Percentiles rank a stretch among this genome's conserved stretches.
These are phyloP conservation scores for Megacollybia marginata DNA, from an alignment of 768 basidiomycete genomes.

Conservation along the genomic window DNA sequence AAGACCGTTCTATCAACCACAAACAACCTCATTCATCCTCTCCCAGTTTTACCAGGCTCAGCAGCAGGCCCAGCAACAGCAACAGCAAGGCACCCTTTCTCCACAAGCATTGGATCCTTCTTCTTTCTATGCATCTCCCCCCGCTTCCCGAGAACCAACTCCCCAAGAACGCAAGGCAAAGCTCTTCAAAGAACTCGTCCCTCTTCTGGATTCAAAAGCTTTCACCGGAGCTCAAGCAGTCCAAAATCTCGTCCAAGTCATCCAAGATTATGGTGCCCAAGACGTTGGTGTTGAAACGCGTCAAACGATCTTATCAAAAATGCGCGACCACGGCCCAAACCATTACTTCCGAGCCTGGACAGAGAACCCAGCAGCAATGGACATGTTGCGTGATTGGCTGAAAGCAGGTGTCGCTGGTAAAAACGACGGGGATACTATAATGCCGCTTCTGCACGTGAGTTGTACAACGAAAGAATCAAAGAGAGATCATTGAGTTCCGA, in stretches of 20 bases:
- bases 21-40: constrained; percentile 25
- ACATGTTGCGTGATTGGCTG: constrained; percentile 76
- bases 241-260: constrained; percentile 44
- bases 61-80: constrained; percentile 12
- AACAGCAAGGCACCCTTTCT: constrained; percentile 55
- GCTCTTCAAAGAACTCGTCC: constrained; percentile 44
- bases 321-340: constrained; percentile 78
- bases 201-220: constrained; percentile 47
- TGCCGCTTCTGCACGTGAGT: constrained; percentile 85
- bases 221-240: constrained; percentile 72
- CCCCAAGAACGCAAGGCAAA: constrained; percentile 49
- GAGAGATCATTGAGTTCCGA: too few species aligned
- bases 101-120: constrained; percentile 54
- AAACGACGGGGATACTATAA: constrained; percentile 62
- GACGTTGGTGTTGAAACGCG: constrained; percentile 63
- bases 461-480: constrained; percentile 1
- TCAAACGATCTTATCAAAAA: constrained; percentile 70
- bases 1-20: constrained; percentile 14
- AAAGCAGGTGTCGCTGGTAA: constrained; percentile 58
- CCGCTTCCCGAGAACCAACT: constrained; percentile 24
- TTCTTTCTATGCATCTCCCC: constrained; percentile 11
- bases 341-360: constrained; percentile 86
- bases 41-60: constrained; percentile 18
- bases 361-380: constrained; percentile 68
- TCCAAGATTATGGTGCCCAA: constrained; percentile 51